Percentiles rank a stretch among this genome's conserved stretches.
Conservation (phyloP, 164 flowering plant species). For the Stephania cephalantha region DNA sequence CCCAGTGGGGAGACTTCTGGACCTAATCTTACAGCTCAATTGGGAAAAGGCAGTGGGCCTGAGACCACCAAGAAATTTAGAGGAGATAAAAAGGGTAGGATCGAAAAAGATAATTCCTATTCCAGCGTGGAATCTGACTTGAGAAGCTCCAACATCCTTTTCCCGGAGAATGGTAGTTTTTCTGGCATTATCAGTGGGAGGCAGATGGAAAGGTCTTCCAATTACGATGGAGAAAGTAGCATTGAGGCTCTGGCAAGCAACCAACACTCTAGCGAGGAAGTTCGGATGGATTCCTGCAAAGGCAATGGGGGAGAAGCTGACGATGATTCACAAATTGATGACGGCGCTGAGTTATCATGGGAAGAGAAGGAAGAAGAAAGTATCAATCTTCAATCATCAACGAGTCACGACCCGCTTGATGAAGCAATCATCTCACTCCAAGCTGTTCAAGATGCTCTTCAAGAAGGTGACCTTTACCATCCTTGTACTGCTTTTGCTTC, state of each 20-base stretch:
- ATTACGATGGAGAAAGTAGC: conserved; percentile 39
- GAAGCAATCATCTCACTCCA: conserved; percentile 49
- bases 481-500: neutral
- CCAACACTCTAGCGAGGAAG: conserved; percentile 31
- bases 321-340: conserved; percentile 33
- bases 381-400: conserved; percentile 22
- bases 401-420: conserved; percentile 45
- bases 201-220: conserved; percentile 27
- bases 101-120: conserved; percentile 59
- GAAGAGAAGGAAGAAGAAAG: conserved; percentile 31
- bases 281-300: conserved; percentile 23
- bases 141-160: conserved; percentile 53
- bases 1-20: conserved; percentile 30
- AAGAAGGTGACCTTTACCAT: conserved; percentile 32
- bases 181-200: conserved; percentile 35
- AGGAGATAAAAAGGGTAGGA: conserved; percentile 40
- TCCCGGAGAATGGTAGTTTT: conserved; percentile 31
- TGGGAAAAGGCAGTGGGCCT: conserved; percentile 26
- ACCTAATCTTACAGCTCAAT: conserved; percentile 23
- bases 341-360: conserved; percentile 32
- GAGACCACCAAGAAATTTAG: conserved; percentile 56
- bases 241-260: conserved; percentile 36
- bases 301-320: conserved; percentile 45
- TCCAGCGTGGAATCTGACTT: conserved; percentile 81
- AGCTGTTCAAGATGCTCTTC: conserved; percentile 61